Percentiles rank a stretch among this genome's conserved stretches.
phyloP scores from a whole-genome alignment of 2,329 filamentous ascomycete genomes.

The Verticillium klebahnii region DNA sequence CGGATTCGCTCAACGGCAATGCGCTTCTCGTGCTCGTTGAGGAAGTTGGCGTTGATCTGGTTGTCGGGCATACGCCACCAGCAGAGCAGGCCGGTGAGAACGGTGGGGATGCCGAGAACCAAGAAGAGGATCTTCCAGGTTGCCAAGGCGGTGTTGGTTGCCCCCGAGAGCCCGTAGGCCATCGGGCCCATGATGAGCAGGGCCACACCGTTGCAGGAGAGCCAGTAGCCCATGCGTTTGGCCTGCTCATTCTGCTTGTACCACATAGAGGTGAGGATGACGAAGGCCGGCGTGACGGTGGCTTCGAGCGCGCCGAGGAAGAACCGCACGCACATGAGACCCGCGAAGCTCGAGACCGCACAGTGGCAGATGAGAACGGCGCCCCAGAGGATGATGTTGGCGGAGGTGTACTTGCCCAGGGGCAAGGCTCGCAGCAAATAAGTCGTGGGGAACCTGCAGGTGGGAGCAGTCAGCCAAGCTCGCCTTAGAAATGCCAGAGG shows the following conservation, averaged over 20 bases:
- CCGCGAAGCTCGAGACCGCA: slow-evolving; percentile 10
- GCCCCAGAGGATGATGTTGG: slow-evolving; percentile 36
- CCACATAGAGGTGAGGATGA: slow-evolving; percentile 42
- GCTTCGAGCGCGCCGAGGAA: slow-evolving; percentile 17
- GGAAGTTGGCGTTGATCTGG: slow-evolving; percentile 46
- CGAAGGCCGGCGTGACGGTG: slow-evolving; percentile 35
- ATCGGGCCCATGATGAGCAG: slow-evolving; percentile 52
- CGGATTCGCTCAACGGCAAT: slow-evolving; percentile 68
- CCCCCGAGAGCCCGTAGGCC: slow-evolving; percentile 49
- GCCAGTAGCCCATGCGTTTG: slow-evolving; percentile 58
- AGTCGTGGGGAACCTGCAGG: slow-evolving; percentile 28
- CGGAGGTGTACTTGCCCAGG: slow-evolving; percentile 28
- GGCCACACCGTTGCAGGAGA: slow-evolving; percentile 51
- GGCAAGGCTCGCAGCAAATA: slow-evolving; percentile 24
- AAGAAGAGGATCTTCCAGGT: slow-evolving; percentile 52
- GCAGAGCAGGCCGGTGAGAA: slow-evolving; percentile 51
- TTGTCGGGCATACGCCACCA: slow-evolving; percentile 59
- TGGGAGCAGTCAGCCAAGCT: neutral
- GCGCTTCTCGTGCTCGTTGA: slow-evolving; percentile 61
- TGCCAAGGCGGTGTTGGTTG: slow-evolving; percentile 33
- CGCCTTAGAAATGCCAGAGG: neutral
- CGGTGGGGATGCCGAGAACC: slow-evolving; percentile 56
- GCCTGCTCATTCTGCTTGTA: slow-evolving; percentile 53
- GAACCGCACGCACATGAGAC: slow-evolving; percentile 16
- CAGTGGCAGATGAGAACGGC: slow-evolving; percentile 18